Conservation (phyloP, 169 alveolate genomes). For the Besnoitia besnoiti region DNA sequence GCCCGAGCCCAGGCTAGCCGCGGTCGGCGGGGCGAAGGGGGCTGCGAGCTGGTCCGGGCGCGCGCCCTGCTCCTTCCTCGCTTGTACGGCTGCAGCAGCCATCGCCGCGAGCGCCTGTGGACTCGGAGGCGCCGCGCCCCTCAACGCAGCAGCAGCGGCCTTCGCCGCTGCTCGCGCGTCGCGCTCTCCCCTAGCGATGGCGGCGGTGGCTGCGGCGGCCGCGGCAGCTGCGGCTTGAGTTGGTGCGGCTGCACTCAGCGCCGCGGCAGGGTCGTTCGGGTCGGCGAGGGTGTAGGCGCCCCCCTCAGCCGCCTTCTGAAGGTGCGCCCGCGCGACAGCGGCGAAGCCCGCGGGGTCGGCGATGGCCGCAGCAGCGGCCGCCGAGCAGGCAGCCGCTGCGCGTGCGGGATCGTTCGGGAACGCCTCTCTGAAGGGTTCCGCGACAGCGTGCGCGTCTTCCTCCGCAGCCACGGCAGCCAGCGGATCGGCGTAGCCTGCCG, state of each 20-base stretch:
- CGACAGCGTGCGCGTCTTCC: background rate
- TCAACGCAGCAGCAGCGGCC: background rate
- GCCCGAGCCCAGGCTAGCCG: background rate
- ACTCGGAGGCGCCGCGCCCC: background rate
- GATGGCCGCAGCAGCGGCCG: slow-evolving; percentile 28
- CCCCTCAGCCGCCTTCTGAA: background rate
- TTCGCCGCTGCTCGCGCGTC: background rate
- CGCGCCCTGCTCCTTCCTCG: background rate
- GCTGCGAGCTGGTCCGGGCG: background rate
- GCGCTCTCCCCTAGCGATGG: background rate
- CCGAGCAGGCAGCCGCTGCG: slow-evolving; percentile 34
- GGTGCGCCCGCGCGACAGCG: slow-evolving; percentile 25
- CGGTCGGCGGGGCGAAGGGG: background rate
- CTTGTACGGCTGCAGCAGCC: slow-evolving; percentile 8
- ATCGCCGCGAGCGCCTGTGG: slow-evolving; percentile 20
- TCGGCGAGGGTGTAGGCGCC: slow-evolving; percentile 22
- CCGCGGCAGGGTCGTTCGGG: background rate
- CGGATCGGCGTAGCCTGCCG: background rate
- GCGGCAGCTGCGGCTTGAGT: background rate
- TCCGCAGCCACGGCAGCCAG: background rate
- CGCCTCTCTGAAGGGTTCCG: slow-evolving; percentile 35
- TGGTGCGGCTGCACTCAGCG: slow-evolving; percentile 20
- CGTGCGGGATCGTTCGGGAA: slow-evolving; percentile 20
- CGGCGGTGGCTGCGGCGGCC: slow-evolving; percentile 10
- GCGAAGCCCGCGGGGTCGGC: slow-evolving; percentile 15